A percentile compares a stretch with the other conserved stretches of the same genome.
These are phyloP conservation scores for Protomyces inundatus DNA, from an alignment of 1,139 yeast species.

Conservation along the genomic window DNA sequence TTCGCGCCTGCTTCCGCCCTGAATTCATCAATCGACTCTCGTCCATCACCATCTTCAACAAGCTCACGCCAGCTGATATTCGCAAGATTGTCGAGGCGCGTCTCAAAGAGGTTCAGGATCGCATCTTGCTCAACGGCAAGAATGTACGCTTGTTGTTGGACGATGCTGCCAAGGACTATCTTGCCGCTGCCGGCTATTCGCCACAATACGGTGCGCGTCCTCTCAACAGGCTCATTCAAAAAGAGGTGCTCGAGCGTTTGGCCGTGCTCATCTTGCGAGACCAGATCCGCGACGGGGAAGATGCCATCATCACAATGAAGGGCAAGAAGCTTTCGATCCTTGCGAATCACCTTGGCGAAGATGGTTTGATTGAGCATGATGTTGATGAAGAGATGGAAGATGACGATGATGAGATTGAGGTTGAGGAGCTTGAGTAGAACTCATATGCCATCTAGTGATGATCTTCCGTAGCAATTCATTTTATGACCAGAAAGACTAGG, in stretches of 20 bases:
- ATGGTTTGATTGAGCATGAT: constrained; percentile 51
- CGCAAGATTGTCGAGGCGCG: constrained; percentile 85
- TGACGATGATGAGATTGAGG: constrained; percentile 36
- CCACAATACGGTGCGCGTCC: constrained; percentile 97
- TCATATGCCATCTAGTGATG: no score
- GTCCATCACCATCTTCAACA: constrained; percentile 85
- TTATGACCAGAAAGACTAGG: no score
- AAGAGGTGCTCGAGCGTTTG: constrained; percentile 74
- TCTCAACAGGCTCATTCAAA: constrained; percentile 85
- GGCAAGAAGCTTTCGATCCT: constrained; percentile 64
- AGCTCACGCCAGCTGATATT: constrained; percentile 84
- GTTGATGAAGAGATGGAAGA: constrained; percentile 51
- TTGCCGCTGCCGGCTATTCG: constrained; percentile 81
- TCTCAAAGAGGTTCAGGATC: constrained; percentile 70
- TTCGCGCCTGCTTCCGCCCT: constrained; percentile 90
- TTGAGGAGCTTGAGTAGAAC: constrained; percentile 11
- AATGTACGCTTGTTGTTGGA: constrained; percentile 63
- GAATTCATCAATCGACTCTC: constrained; percentile 95
- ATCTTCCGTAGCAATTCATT: no score
- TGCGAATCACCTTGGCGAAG: constrained; percentile 66
- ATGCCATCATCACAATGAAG: constrained; percentile 55
- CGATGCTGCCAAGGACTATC: constrained; percentile 70
- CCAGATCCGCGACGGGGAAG: constrained; percentile 81
- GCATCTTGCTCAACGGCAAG: constrained; percentile 81
- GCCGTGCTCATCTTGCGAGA: constrained; percentile 86